Evolutionary conservation across 805 yeast genomes (phyloP).

Genomic region (Metschnikowia picachoensis): DNA sequence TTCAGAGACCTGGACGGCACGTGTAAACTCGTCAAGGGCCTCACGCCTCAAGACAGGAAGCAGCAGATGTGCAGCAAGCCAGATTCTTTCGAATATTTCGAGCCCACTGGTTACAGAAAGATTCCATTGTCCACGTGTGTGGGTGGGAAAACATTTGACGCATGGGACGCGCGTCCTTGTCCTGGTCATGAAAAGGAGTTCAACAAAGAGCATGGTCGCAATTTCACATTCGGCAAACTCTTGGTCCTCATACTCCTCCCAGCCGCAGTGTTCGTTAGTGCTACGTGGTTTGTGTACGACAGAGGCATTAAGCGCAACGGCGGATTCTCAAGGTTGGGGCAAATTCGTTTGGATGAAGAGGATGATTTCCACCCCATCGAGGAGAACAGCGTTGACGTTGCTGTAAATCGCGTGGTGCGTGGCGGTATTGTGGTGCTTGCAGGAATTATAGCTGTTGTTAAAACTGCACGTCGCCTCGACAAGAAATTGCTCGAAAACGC

Average conservation of each 20-base stretch:
- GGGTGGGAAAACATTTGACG: conserved; percentile 73
- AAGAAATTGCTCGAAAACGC: conserved; percentile 30
- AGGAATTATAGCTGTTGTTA: conserved; percentile 32
- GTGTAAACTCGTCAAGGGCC: conserved; percentile 78
- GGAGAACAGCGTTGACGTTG: conserved; percentile 55
- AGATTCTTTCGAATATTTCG: conserved; percentile 64
- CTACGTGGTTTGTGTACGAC: conserved; percentile 69
- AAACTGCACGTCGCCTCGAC: conserved; percentile 33
- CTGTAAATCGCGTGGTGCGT: conserved; percentile 55
- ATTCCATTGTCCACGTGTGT: conserved; percentile 81
- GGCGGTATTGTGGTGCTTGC: conserved; percentile 52
- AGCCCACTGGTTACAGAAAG: conserved; percentile 89
- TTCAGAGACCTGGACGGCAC: conserved; percentile 70
- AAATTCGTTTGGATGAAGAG: conserved; percentile 72
- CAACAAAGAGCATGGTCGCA: conserved; percentile 46
- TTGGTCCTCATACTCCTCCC: conserved; percentile 57
- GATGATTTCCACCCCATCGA: conserved; percentile 57
- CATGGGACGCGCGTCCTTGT: conserved; percentile 65
- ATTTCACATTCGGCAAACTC: conserved; percentile 49
- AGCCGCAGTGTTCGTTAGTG: conserved; percentile 47
- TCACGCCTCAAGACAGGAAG: conserved; percentile 58
- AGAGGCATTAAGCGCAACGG: conserved; percentile 78
- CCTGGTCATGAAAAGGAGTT: conserved; percentile 81
- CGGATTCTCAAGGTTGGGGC: conserved; percentile 75
- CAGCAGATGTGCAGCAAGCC: conserved; percentile 55